These are phyloP conservation scores for Huntiella savannae DNA, from an alignment of 2,329 filamentous ascomycete genomes.

Conservation along the genomic window DNA sequence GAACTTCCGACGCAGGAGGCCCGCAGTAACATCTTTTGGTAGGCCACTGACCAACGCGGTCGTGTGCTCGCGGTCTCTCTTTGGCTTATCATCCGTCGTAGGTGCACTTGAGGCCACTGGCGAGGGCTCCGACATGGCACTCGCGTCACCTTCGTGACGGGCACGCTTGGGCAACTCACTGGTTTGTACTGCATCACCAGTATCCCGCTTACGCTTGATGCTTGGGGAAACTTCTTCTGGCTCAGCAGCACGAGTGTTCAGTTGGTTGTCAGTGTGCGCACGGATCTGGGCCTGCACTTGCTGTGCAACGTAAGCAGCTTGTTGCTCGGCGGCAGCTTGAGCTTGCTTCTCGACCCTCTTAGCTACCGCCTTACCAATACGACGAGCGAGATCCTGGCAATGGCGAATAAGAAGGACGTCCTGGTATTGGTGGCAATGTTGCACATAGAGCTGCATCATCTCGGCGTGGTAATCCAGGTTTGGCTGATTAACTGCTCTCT, in stretches of 20 bases:
- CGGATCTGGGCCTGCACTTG: background rate
- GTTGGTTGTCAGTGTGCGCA: background rate
- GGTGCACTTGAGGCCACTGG: background rate
- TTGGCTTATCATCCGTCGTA: conserved; percentile 22
- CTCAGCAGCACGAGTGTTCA: too few species aligned
- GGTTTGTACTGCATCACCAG: conserved; percentile 18
- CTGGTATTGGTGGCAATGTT: conserved; percentile 83
- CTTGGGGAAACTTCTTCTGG: conserved; percentile 19
- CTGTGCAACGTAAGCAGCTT: background rate
- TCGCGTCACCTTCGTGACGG: conserved; percentile 19
- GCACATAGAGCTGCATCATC: conserved; percentile 52
- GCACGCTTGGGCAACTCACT: background rate
- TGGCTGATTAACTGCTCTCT: conserved; percentile 43
- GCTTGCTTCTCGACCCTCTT: conserved; percentile 17
- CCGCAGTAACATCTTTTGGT: conserved; percentile 48
- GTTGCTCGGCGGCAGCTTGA: conserved; percentile 14
- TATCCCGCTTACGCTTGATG: conserved; percentile 58
- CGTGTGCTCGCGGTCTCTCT: conserved; percentile 79
- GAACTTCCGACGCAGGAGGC: conserved; percentile 73
- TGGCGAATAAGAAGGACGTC: conserved; percentile 53
- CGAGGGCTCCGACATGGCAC: background rate
- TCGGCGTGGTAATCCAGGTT: conserved; percentile 61
- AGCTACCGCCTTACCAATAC: conserved; percentile 42
- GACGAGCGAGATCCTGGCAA: conserved; percentile 55
- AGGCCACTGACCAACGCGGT: conserved; percentile 67